Evolutionary conservation across 306 rosid species (phyloP), one percentile per base, ranked within the genome.

Genomic region (Ziziphus jujuba): DNA sequence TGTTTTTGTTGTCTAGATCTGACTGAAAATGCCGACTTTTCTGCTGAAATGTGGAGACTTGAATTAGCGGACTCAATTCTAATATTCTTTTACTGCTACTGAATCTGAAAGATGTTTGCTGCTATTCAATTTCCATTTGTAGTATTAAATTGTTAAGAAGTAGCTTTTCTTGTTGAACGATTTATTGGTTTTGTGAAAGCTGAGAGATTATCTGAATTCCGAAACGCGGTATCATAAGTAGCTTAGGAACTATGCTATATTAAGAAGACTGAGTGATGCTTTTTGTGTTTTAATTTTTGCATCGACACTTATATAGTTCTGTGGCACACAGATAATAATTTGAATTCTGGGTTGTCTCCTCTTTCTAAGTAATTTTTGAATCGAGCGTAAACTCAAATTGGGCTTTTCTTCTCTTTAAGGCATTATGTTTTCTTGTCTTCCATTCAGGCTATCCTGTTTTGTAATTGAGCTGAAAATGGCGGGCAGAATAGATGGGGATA

Each of bases 401-500:
- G 40, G 43, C 16, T 25, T 3, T n/a, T 34, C n/a, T 19, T 52
- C 5, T 5, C 6, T 47, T 57, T 21, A 5, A 33, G 5, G 22
- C 14, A 9, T n/a, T 13, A 9, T 22, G 53, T 47, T 22, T 4
- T 16, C 50, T 20, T 44, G n/a, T 22, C 33, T 33, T 2, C 25
- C 38, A 63, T 66, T 75, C 75, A 58, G 82, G 66, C 59, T 78
- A 52, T 54, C 62, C 51, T 69, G 59, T 50, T 77, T 78, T 70
- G 61, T 65, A 63, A 57, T 52, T 59, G 63, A 50, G 57, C 75
- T n/a, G 72, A 75, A 40, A 72, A 93, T 93, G 98, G 91, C 55
- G 73, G 81, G 69, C 67, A 84, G 70, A 0, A 56, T 84, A 13
- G 84, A 79, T 70, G 92, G 72, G 20, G 75, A 67, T 72, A 75